Evolutionary conservation across 1,139 yeast genomes (phyloP).

Genomic region (Candida tropicalis): DNA sequence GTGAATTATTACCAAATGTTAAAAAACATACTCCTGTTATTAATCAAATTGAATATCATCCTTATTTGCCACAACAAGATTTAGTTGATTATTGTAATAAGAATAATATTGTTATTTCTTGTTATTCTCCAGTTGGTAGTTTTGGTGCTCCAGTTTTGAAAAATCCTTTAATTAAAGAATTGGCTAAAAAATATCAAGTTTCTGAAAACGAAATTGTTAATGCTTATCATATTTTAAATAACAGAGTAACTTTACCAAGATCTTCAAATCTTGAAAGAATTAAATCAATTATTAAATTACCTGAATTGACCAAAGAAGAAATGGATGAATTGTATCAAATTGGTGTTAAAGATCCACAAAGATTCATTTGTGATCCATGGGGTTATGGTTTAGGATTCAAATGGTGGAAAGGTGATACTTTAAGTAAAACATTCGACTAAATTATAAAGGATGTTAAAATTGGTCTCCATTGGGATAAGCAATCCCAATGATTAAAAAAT

Average conservation of each 20-base stretch:
- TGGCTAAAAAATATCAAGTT: conserved; percentile 35
- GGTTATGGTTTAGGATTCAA: conserved; percentile 41
- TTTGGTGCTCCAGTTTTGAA: conserved; percentile 40
- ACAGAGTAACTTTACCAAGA: conserved; percentile 37
- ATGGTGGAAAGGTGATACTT: conserved; percentile 38
- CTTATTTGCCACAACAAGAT: conserved; percentile 42
- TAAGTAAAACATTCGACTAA: conserved; percentile 22
- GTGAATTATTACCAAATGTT: conserved; percentile 28
- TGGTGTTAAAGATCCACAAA: conserved; percentile 46
- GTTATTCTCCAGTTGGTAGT: conserved; percentile 41
- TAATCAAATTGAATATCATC: conserved; percentile 42
- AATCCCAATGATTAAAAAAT: too few species aligned
- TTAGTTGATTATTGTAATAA: conserved; percentile 30
- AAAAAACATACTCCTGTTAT: conserved; percentile 32
- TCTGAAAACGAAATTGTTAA: conserved; percentile 36
- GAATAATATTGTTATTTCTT: conserved; percentile 29
- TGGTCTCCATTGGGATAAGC: too few species aligned
- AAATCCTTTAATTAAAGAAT: conserved; percentile 31
- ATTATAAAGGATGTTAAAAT: too few species aligned
- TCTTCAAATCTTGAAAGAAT: conserved; percentile 42
- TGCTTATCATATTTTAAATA: conserved; percentile 41
- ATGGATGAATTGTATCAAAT: conserved; percentile 40
- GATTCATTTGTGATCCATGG: conserved; percentile 39
- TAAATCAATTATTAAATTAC: conserved; percentile 32
- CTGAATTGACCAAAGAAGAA: conserved; percentile 47